Evolutionary conservation across 108 stramenopile genomes (phyloP), one percentile per base, ranked within the genome.

Genomic region (Licmophora abbreviata): DNA sequence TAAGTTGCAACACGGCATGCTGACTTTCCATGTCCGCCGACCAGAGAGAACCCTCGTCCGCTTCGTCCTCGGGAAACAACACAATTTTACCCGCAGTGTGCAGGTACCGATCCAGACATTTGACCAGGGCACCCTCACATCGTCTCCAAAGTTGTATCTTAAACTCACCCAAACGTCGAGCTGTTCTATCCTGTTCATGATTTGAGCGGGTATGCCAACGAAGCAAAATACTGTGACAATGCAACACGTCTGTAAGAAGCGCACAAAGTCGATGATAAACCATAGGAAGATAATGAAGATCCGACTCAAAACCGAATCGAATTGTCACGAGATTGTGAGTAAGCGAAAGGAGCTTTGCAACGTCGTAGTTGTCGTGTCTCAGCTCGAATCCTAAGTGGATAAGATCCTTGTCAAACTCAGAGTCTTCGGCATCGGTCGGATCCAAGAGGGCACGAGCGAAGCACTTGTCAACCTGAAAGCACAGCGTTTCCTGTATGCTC

Each of bases 241-340:
- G 49, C 32, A 77, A 22, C 1, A 61, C 44, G 18, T 69, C 58
- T 11, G 63, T 46, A 30, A 59, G 48, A 7, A 7, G 18, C 15
- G 38, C 23, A 26, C 71, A 73, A n/a, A 78, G 54, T 18, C 43
- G 54, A 51, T 73, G 76, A 36, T 49, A 60, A 12, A 76, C 61
- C 17, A 50, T 41, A 3, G 71, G 67, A 20, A 77, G 31, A 11
- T 58, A 61, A 27, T 56, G 27, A 37, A 48, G 48, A 18, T 46
- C 2, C 20, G 38, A 54, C 41, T 72, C 76, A 40, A 71, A 72
- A 30, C 65, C 65, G 27, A 77, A 71, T 4, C 76, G 70, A 9
- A 77, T 77, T 15, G 71, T 71, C 1, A 71, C 63, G 12, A 77
- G 53, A 43, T 77, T 77, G 17, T 71, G 61, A 7, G 52, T 63